phyloP scores from a whole-genome alignment of 768 basidiomycete species.

The Lentinula boryana region DNA sequence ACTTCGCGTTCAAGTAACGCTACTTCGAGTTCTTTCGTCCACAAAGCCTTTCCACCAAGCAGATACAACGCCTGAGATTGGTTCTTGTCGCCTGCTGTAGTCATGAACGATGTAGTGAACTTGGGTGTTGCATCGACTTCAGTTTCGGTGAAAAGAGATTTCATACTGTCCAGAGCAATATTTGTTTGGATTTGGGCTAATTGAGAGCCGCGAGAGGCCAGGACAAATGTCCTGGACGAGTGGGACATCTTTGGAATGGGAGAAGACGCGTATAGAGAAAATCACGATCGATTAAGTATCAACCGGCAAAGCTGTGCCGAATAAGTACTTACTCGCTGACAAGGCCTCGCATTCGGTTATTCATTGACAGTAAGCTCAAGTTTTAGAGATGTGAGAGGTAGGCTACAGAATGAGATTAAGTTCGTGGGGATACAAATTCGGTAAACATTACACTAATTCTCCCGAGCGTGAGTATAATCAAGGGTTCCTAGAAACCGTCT shows the following conservation, averaged over 20 bases:
- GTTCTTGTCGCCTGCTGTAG: conserved; percentile 84
- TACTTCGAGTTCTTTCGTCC: conserved; percentile 96
- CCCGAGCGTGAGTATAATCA: conserved; percentile 3
- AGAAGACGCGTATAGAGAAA: background rate
- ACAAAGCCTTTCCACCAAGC: conserved; percentile 85
- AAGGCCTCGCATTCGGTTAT: no score
- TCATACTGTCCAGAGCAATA: conserved; percentile 62
- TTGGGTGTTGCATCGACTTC: conserved; percentile 30
- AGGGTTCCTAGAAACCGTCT: conserved; percentile 7
- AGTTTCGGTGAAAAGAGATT: conserved; percentile 41
- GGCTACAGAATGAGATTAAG: background rate
- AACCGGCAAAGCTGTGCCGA: background rate
- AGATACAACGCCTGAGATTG: conserved; percentile 83
- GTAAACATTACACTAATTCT: background rate
- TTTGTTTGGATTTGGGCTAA: conserved; percentile 90
- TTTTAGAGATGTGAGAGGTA: background rate
- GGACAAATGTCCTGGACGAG: conserved; percentile 48
- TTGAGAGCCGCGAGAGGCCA: conserved; percentile 85
- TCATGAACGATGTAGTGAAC: conserved; percentile 42
- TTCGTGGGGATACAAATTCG: background rate
- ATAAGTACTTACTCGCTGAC: background rate
- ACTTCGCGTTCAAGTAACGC: conserved; percentile 64
- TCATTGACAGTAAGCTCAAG: background rate
- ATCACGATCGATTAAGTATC: background rate
- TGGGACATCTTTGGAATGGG: background rate